Evolutionary conservation across 345 rosid species (phyloP).

Genomic region (Lepidium sativum): DNA sequence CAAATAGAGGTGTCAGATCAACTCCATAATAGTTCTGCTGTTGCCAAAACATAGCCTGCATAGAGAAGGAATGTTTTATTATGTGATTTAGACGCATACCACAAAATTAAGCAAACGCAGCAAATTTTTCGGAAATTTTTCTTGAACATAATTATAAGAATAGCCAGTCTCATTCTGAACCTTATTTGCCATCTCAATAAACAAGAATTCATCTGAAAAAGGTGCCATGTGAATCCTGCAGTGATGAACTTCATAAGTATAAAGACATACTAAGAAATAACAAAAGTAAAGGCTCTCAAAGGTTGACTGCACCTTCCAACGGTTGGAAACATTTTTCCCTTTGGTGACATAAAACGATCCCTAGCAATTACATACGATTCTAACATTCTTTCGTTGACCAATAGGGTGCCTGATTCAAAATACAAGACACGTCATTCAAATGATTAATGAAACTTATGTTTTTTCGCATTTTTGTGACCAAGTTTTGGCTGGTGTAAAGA

Average conservation of each 20-base stretch:
- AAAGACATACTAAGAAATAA: not conserved
- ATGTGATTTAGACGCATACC: not conserved
- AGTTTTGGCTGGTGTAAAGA: not conserved
- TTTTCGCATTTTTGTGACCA: not conserved
- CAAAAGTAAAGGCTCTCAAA: not conserved
- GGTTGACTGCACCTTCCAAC: slow-evolving; percentile 65
- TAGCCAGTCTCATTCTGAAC: slow-evolving; percentile 31
- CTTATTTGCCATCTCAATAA: slow-evolving; percentile 96
- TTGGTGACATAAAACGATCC: slow-evolving; percentile 80
- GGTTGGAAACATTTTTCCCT: slow-evolving; percentile 92
- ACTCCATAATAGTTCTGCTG: slow-evolving; percentile 89
- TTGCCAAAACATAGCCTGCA: slow-evolving; percentile 97
- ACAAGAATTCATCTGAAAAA: slow-evolving; percentile 93
- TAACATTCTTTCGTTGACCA: slow-evolving; percentile 96
- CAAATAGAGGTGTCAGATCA: slow-evolving; percentile 71
- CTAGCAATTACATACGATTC: slow-evolving; percentile 97
- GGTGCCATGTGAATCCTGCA: slow-evolving; percentile 99
- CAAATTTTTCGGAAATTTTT: not conserved
- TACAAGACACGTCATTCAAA: not conserved
- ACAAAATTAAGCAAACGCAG: not conserved
- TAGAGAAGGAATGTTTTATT: not conserved
- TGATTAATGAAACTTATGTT: not conserved
- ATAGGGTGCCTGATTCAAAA: slow-evolving; percentile 56
- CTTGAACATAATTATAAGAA: not conserved
- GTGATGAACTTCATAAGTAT: slow-evolving; percentile 5